These are phyloP conservation scores for Byssothecium circinans DNA, from an alignment of 2,329 filamentous ascomycete genomes.

Conservation along the genomic window DNA sequence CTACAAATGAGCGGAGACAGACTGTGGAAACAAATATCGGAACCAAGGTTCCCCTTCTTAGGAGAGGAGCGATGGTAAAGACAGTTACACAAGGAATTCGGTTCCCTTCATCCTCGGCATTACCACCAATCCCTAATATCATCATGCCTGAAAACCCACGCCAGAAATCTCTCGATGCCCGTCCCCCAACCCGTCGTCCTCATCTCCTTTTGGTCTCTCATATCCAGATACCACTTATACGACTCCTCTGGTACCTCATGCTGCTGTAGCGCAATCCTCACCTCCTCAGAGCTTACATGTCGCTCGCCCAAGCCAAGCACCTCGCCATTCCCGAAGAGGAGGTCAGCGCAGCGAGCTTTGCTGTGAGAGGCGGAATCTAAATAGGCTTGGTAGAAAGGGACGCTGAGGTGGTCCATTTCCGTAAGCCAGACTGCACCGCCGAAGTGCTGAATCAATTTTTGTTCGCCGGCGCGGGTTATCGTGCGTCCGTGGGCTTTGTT, in stretches of 20 bases:
- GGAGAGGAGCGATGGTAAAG: neutral
- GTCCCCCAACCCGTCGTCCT: conserved; percentile 16
- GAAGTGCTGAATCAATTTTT: conserved; percentile 6
- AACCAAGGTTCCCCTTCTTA: no score
- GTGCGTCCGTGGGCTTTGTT: neutral
- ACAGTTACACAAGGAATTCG: conserved; percentile 4
- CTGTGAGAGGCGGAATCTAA: no score
- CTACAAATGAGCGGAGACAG: no score
- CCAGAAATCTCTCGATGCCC: conserved; percentile 15
- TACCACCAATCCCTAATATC: conserved; percentile 11
- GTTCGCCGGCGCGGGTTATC: conserved; percentile 6
- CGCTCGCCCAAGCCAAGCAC: conserved; percentile 10
- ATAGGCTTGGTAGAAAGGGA: conserved; percentile 13
- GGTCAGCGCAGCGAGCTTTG: conserved; percentile 12
- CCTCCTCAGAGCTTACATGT: conserved; percentile 4
- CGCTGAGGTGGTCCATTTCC: conserved; percentile 14
- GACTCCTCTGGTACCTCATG: conserved; percentile 6
- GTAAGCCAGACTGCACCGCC: conserved; percentile 14
- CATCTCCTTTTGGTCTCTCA: conserved; percentile 10
- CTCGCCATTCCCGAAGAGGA: conserved; percentile 13
- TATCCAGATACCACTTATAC: conserved; percentile 14
- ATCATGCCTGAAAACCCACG: conserved; percentile 14
- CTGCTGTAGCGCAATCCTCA: conserved; percentile 1
- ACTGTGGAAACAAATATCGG: no score
- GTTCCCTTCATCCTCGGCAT: conserved; percentile 11